Evolutionary conservation across 106 monocot genomes (phyloP).

Genomic region (Iris macrosiphon): DNA sequence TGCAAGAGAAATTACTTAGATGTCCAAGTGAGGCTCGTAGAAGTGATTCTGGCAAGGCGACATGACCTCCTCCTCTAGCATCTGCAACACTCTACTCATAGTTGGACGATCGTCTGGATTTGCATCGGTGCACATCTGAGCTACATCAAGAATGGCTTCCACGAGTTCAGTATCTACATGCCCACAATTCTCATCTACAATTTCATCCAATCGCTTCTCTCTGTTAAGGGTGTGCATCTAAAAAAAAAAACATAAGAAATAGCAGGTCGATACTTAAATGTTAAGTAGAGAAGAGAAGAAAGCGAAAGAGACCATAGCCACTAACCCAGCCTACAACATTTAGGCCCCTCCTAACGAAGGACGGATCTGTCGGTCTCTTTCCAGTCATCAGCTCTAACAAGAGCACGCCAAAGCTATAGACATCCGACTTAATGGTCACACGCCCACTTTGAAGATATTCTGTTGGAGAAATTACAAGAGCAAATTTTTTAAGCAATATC

Average conservation of each 20-base stretch:
- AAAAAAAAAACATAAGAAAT: background rate
- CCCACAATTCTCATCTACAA: slow-evolving; percentile 67
- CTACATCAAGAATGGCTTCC: slow-evolving; percentile 79
- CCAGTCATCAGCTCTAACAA: slow-evolving; percentile 83
- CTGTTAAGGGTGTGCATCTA: slow-evolving; percentile 75
- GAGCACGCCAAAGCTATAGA: slow-evolving; percentile 90
- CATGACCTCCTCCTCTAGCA: slow-evolving; percentile 88
- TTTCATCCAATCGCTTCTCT: slow-evolving; percentile 58
- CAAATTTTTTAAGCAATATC: too few species aligned
- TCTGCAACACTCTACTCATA: slow-evolving; percentile 68
- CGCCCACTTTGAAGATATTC: slow-evolving; percentile 81
- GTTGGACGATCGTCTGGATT: slow-evolving; percentile 63
- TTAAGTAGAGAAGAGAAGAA: background rate
- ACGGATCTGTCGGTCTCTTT: slow-evolving; percentile 80
- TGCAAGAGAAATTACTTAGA: too few species aligned
- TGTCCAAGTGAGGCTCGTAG: slow-evolving; percentile 57
- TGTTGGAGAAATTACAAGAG: too few species aligned
- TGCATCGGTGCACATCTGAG: slow-evolving; percentile 78
- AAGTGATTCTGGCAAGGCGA: slow-evolving; percentile 63
- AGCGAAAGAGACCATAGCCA: background rate
- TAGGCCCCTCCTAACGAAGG: slow-evolving; percentile 72
- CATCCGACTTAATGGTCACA: slow-evolving; percentile 77
- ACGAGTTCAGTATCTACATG: slow-evolving; percentile 57
- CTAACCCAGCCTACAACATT: slow-evolving; percentile 94
- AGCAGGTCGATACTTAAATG: background rate